Base-by-base conservation (phyloP, 2,329 filamentous ascomycete genomes). In the Phaeosphaeriaceae sp. region DNA sequence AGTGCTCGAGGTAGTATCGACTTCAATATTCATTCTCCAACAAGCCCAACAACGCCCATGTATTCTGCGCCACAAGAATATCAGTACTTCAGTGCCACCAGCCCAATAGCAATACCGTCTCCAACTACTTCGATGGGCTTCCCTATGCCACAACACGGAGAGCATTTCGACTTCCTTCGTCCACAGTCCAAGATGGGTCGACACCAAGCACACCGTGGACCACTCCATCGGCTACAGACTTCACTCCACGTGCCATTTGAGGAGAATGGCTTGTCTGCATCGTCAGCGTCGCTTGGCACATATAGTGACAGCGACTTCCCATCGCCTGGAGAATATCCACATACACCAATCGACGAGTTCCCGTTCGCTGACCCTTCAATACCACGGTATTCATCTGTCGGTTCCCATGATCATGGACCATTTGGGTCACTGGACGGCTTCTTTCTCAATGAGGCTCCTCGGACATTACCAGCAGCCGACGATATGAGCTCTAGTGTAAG, bases 271-370 rank as follows among this genome's bases (percentile, higher is more conserved):
- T 69, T 80, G 42, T 83, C 82, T 23, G 76, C 77, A 21, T 82
- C 82, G 4, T 79, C 79, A 8, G 79, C 79, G 50, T 82, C 81
- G 7, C 68, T 81, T 22, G 79, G 79, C 52, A 81, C 81, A 17
- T 83, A 80, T 65, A 79, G 80, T 54, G 81, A 83, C 57, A 79
- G 80, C 55, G 81, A 83, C 59, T 83, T 80, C 57, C 78, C 79
- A 30, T 82, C 81, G 21, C 81, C 81, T 13, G 69, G 78, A 59
- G 81, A 84, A 56, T 83, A 78, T 56, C 80, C 81, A 19, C 77
- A 79, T 11, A 83, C 82, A 19, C 80, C 82, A 24, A 79, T 80
- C 9, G 79, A 80, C 21, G 81, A 81, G 47, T 76, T 77, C 49
- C 70, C 74, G 7, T 79, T 79, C 61, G 68, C 74, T 43, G 79